Base-by-base conservation (phyloP, 169 alveolate genomes). In the Eimeria acervulina region DNA sequence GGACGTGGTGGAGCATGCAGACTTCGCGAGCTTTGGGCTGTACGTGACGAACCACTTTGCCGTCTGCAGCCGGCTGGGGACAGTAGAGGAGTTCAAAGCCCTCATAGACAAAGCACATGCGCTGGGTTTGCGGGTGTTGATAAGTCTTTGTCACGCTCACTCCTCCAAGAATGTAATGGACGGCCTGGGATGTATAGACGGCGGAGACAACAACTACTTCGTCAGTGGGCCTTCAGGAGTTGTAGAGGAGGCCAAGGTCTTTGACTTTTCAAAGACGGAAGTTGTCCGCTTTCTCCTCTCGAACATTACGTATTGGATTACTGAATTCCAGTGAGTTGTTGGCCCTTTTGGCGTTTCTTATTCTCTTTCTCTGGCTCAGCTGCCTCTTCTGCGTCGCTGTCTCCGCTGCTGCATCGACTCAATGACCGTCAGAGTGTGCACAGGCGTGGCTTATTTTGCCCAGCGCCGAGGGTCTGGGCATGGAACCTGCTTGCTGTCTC, bases 1-100 rank as follows among this genome's bases (percentile, higher is more conserved):
- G 99, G 99, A 98, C 42, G 97, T 98, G 23, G 96, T 97, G 95
- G 99, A 98, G 96, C 99, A 98, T 95, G 98, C 99, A 1, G 98
- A 98, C 96, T 98, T 98, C 92, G 99, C 98, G 33, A 96, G 98
- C 28, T 98, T 98, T 78, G 99, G 99, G 31, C 97, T 97, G 80
- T 99, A 98, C 95, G 99, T 98, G 74, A 98, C 99, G 52, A 97
- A 97, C 89, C 98, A 98, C 97, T 98, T 98, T 85, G 99, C 99
- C 21, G 97, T 97, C 31, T 96, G 99, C 74, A 96, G 98, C 89
- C 97, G 99, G 76, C 98, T 97, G 95, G 99, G 99, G 55, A 98
- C 98, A 5, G 99, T 99, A 21, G 99, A 98, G 96, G 99, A 98
- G 89, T 97, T 98, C 44, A 98, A 97, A 91, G 96, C 97, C 78